These are phyloP conservation scores for Daldinia childiae DNA, from an alignment of 495 filamentous ascomycete genomes.

Conservation along the genomic window DNA sequence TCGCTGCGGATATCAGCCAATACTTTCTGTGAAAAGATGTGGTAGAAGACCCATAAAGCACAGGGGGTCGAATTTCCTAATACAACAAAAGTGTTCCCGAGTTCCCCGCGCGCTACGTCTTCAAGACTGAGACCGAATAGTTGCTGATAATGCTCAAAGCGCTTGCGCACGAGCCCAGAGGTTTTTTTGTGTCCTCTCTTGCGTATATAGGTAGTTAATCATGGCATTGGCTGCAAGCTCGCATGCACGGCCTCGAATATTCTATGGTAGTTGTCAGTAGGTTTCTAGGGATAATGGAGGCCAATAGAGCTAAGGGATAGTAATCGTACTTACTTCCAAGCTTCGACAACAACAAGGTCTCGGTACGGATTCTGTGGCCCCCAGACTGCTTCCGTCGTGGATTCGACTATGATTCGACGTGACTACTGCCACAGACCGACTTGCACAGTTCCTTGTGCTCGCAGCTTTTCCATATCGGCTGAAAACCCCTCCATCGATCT, in stretches of 20 bases:
- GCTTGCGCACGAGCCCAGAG: slow-evolving; percentile 33
- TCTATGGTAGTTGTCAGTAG: background rate
- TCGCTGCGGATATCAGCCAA: slow-evolving; percentile 38
- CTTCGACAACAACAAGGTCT: background rate
- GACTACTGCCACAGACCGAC: background rate
- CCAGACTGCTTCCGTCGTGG: background rate
- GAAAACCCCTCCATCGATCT: background rate
- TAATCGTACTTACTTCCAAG: background rate
- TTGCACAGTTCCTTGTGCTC: background rate
- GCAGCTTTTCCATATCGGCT: background rate
- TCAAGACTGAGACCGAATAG: slow-evolving; percentile 24
- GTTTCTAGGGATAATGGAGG: too few relatives aligned
- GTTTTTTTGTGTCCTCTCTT: slow-evolving; percentile 27
- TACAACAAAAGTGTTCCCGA: slow-evolving; percentile 31
- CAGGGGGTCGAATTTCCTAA: slow-evolving; percentile 40
- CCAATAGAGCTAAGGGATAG: background rate
- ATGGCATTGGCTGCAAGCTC: slow-evolving; percentile 1
- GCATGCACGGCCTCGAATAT: background rate
- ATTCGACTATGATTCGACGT: background rate
- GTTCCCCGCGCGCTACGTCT: slow-evolving; percentile 43
- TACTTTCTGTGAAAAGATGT: slow-evolving; percentile 39
- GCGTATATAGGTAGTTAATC: slow-evolving; percentile 5
- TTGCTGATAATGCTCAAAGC: slow-evolving; percentile 20
- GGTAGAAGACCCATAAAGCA: slow-evolving; percentile 38
- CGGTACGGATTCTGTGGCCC: slow-evolving; percentile 7